Percentiles rank a stretch among this genome's conserved stretches.
Evolutionary conservation across 495 filamentous ascomycete genomes (phyloP).

Genomic region (Endocarpon pusillum): DNA sequence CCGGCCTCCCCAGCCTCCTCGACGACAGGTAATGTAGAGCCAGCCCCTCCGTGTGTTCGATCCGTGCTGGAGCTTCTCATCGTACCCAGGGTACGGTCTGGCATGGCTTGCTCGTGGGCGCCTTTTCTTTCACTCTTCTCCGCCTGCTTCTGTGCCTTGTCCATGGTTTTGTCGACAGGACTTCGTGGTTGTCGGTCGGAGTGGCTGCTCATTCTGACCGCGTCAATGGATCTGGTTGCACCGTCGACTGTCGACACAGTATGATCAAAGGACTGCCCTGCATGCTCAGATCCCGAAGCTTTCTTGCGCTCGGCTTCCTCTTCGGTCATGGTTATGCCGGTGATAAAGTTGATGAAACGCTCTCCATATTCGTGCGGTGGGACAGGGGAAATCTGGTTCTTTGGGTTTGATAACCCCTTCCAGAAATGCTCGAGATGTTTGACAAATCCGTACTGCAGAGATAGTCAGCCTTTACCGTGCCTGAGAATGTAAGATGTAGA

Average conservation of each 20-base stretch:
- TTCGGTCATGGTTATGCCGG: slow-evolving; percentile 69
- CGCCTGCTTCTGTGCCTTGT: slow-evolving; percentile 30
- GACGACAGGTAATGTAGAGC: slow-evolving; percentile 71
- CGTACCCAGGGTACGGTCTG: slow-evolving; percentile 35
- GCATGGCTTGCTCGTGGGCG: slow-evolving; percentile 27
- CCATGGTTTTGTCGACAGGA: slow-evolving; percentile 29
- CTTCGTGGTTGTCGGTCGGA: slow-evolving; percentile 26
- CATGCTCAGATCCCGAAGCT: slow-evolving; percentile 13
- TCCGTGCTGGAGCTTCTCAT: slow-evolving; percentile 38
- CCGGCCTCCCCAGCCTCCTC: slow-evolving; percentile 76
- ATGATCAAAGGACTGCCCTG: slow-evolving; percentile 8
- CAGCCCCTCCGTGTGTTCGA: slow-evolving; percentile 31
- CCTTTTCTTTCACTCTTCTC: slow-evolving; percentile 33
- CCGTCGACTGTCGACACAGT: slow-evolving; percentile 7
- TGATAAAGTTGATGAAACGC: slow-evolving; percentile 86
- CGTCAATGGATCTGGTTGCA: slow-evolving; percentile 5
- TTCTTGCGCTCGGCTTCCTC: slow-evolving; percentile 55
- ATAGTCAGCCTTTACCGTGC: slow-evolving; percentile 16
- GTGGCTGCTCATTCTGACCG: slow-evolving; percentile 24
- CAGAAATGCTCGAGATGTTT: slow-evolving; percentile 85
- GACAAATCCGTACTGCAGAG: slow-evolving; percentile 56
- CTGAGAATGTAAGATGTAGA: background rate
- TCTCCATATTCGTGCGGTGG: slow-evolving; percentile 84
- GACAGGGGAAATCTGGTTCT: slow-evolving; percentile 81
- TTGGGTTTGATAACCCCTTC: slow-evolving; percentile 72